Percentiles rank a stretch among this genome's conserved stretches.
Conservation (phyloP, 176 grass and related monocot species). For the Phyllostachys edulis region DNA sequence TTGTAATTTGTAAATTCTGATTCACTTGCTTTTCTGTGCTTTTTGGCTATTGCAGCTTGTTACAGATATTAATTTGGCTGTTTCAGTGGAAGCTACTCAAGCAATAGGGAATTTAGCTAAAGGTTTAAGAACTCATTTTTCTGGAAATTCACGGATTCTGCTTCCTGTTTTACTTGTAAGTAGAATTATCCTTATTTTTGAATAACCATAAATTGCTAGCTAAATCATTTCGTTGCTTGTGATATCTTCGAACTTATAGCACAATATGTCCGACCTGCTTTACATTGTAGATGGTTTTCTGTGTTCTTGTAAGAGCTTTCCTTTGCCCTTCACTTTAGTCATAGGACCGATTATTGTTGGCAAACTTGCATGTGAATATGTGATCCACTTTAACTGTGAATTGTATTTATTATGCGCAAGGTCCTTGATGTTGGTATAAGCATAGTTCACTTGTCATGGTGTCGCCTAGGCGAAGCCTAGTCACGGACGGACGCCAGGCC, state of each 20-base stretch:
- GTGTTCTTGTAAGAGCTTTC: not conserved
- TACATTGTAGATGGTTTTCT: not conserved
- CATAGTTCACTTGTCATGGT: no score
- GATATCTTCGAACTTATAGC: constrained; percentile 6
- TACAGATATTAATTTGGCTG: constrained; percentile 95
- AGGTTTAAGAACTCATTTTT: constrained; percentile 90
- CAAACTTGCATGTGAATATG: constrained; percentile 1
- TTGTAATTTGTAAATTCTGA: constrained; percentile 9
- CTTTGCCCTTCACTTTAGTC: not conserved
- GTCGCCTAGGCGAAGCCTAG: no score
- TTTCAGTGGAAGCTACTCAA: constrained; percentile 90
- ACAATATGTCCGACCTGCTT: not conserved
- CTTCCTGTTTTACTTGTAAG: constrained; percentile 95
- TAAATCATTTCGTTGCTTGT: not conserved
- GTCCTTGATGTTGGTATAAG: not conserved
- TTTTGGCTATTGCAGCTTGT: constrained; percentile 63
- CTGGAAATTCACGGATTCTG: constrained; percentile 81
- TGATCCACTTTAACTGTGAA: not conserved
- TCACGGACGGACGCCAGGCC: not conserved
- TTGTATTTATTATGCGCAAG: not conserved
- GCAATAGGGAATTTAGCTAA: constrained; percentile 91
- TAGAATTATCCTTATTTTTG: not conserved
- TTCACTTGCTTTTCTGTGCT: not conserved
- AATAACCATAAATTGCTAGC: not conserved
- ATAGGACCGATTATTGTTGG: not conserved